These are phyloP conservation scores for Thielaviopsis punctulata DNA, from an alignment of 2,329 filamentous ascomycete species.

Conservation along the genomic window DNA sequence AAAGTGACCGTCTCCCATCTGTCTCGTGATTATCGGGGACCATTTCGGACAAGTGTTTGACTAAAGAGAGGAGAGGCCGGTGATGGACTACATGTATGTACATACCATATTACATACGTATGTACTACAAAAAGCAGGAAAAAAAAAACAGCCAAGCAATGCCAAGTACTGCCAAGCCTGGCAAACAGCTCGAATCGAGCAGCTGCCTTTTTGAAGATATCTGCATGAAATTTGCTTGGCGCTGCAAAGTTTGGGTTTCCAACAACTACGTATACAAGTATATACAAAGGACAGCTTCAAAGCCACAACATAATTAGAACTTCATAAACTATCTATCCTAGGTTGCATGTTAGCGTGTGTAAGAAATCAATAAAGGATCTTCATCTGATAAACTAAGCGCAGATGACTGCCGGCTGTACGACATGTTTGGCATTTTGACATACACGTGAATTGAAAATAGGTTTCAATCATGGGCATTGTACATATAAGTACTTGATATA, in stretches of 20 bases:
- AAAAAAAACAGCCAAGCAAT: background rate
- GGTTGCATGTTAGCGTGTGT: no score
- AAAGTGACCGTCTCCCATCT: background rate
- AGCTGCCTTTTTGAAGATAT: background rate
- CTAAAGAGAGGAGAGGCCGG: no score
- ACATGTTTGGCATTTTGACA: background rate
- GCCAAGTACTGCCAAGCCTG: background rate
- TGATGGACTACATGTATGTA: no score
- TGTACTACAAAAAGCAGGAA: background rate
- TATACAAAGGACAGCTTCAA: no score
- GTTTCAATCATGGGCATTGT: no score
- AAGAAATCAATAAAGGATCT: background rate
- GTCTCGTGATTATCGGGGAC: background rate
- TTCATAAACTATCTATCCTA: no score
- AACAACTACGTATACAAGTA: background rate
- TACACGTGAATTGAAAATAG: background rate
- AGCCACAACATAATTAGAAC: no score
- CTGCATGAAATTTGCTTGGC: background rate
- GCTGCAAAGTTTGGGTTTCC: background rate
- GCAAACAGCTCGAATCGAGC: background rate
- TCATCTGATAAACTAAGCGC: background rate
- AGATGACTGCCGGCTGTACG: background rate
- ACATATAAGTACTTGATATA: background rate
- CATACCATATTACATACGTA: no score
- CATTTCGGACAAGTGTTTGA: background rate